Evolutionary conservation across 768 basidiomycete genomes (phyloP).

Genomic region (Pulveroboletus sp.): DNA sequence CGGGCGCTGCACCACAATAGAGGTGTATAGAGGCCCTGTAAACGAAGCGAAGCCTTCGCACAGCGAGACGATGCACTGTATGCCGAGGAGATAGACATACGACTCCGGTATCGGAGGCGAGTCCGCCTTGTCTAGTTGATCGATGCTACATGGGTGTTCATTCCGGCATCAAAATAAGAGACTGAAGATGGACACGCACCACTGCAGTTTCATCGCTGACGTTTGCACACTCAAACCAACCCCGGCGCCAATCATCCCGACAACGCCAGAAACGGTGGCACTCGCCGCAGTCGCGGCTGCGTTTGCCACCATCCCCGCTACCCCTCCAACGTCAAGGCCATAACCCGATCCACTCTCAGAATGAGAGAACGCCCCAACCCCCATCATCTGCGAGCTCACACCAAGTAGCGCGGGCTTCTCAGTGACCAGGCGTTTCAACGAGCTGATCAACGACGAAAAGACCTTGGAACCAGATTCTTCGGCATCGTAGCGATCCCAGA

Average conservation of each 20-base stretch:
- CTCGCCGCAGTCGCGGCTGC: constrained; percentile 79
- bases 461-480: constrained; percentile 58
- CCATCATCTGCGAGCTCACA: constrained; percentile 72
- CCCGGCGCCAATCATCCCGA: constrained; percentile 75
- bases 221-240: constrained; percentile 66
- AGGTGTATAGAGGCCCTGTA: constrained; percentile 69
- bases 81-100: constrained; percentile 87
- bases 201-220: constrained; percentile 85
- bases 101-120: constrained; percentile 90
- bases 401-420: constrained; percentile 87
- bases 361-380: constrained; percentile 56
- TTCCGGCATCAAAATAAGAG: background rate
- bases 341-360: constrained; percentile 34
- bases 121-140: constrained; percentile 97
- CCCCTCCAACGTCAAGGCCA: constrained; percentile 57
- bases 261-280: constrained; percentile 78
- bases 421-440: constrained; percentile 80
- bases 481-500: constrained; percentile 78
- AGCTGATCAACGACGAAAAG: constrained; percentile 72
- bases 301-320: constrained; percentile 80
- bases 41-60: constrained; percentile 81
- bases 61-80: constrained; percentile 82
- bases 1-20: constrained; percentile 62
- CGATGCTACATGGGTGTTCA: constrained; percentile 58
- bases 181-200: constrained; percentile 45